A percentile compares a stretch with the other conserved stretches of the same genome.
Evolutionary conservation across 495 filamentous ascomycete species (phyloP).

Genomic region (Podospora pseudocomata): DNA sequence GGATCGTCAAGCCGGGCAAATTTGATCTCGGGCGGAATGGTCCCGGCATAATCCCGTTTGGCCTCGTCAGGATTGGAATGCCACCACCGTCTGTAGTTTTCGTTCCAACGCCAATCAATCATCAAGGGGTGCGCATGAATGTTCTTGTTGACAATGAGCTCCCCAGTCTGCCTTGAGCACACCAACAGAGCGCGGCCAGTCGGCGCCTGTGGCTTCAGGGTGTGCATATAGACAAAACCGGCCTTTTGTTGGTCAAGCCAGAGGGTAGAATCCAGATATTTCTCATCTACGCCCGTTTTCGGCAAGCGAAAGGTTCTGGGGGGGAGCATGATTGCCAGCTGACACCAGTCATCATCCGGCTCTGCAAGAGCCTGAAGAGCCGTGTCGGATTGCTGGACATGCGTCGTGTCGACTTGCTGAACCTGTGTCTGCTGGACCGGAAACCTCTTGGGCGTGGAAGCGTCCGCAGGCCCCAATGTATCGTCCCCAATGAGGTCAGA

Average conservation of each 20-base stretch:
- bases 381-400: no score
- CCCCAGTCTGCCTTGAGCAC: background rate
- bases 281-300: background rate
- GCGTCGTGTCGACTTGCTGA: no score
- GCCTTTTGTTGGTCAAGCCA: background rate
- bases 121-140: background rate
- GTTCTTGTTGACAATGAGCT: background rate
- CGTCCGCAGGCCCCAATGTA: no score
- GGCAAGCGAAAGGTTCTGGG: background rate
- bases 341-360: background rate
- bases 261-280: background rate
- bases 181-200: background rate
- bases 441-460: no score
- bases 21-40: background rate
- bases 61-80: no score
- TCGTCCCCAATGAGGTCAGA: no score
- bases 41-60: background rate
- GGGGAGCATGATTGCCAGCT: background rate
- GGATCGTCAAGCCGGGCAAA: background rate
- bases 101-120: background rate
- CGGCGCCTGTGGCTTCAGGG: background rate
- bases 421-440: no score
- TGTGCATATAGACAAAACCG: background rate
- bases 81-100: background rate
- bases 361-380: no score